Percentiles rank a stretch among this genome's conserved stretches.
Evolutionary conservation across 1,139 yeast species (phyloP).

Genomic region (Candida glucosophila): DNA sequence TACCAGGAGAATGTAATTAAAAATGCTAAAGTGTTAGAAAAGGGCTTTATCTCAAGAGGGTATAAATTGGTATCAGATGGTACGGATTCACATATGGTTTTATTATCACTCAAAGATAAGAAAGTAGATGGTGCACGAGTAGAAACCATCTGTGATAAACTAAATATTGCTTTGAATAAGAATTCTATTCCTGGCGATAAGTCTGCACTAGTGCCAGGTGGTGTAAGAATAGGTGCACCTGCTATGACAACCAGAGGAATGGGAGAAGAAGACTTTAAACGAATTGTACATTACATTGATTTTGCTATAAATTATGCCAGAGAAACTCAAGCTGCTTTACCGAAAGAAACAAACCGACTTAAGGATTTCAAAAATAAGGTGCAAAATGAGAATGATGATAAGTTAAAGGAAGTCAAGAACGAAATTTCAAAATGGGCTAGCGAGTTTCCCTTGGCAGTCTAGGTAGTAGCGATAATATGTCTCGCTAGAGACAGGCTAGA

Average conservation of each 20-base stretch:
- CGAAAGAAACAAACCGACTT: constrained; percentile 83
- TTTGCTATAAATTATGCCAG: constrained; percentile 73
- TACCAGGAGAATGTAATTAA: constrained; percentile 85
- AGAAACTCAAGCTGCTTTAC: constrained; percentile 64
- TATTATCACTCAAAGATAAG: constrained; percentile 82
- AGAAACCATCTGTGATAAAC: constrained; percentile 88
- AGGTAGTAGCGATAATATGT: too few species aligned
- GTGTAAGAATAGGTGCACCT: constrained; percentile 97
- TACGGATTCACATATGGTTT: constrained; percentile 94
- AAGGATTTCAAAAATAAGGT: constrained; percentile 87
- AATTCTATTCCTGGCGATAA: constrained; percentile 98
- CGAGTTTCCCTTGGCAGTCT: constrained; percentile 84
- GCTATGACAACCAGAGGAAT: constrained; percentile 98
- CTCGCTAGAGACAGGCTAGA: too few species aligned
- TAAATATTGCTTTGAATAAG: constrained; percentile 93
- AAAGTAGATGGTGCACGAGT: constrained; percentile 97
- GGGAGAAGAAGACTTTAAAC: constrained; percentile 76
- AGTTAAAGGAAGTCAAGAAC: constrained; percentile 52
- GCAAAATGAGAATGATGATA: constrained; percentile 59
- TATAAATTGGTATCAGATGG: constrained; percentile 87
- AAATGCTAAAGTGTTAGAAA: constrained; percentile 81
- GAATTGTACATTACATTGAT: constrained; percentile 78
- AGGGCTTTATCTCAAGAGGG: constrained; percentile 59
- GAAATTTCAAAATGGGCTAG: constrained; percentile 92
- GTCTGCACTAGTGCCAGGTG: constrained; percentile 96